Evolutionary conservation across 1,139 yeast genomes (phyloP), one percentile per base, ranked within the genome.

Genomic region (Nakaseomyces kungkrabaensis): DNA sequence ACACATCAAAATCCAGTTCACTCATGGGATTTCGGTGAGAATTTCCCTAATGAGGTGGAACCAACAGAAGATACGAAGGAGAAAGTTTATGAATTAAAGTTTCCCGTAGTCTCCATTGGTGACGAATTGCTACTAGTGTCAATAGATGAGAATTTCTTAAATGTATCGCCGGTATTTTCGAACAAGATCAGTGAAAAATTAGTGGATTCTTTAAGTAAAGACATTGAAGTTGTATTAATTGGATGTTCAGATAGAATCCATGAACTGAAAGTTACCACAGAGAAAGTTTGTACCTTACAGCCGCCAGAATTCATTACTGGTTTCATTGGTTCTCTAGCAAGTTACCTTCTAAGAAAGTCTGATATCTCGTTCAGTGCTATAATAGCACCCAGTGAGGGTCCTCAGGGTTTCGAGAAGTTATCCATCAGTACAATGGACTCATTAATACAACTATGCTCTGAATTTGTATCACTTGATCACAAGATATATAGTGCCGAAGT

Each of bases 341-440:
- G 59, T 1, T 56, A 57, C 40, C 32, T 63, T 24, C 46, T 55
- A 9, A 36, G 37, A 10, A 41, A 45, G 25, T 41, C 47, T 8
- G 36, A 50, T 10, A 34, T 32, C 11, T 37, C 54, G 2, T 59
- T 57, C 43, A 46, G 50, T 22, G 59, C 59, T 4, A 31, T 58
- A n/a, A 47, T 63, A 8, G 62, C 58, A 1, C 68, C 68, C 22
- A 63, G 68, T 51, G 70, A 66, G 51, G 70, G 70, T 5, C 69
- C 68, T 2, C 55, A 56, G 3, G 67, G 68, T 8, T 65, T 63
- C 51, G 68, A 66, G 49, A 66, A 65, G 49, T 45, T 65, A 29
- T 54, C 63, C 5, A 36, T 58, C 22, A 52, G 51, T 2, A 51
- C 59, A 3, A 61, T 66, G 57, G 60, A 61, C 37, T 57, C 56